Conservation (phyloP, 148 eudicot genomes). For the Agrostemma githago region DNA sequence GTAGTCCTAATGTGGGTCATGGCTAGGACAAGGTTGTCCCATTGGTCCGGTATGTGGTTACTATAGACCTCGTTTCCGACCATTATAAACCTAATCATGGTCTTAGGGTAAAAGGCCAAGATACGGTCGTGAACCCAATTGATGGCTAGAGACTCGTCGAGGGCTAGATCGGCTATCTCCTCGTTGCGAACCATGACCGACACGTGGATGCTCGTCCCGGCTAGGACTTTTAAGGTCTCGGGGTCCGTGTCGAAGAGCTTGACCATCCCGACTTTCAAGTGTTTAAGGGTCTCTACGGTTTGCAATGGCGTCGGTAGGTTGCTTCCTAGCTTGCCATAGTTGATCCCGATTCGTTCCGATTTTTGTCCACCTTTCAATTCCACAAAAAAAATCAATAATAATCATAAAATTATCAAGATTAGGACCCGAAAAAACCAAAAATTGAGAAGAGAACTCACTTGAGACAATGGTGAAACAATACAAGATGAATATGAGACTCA, state of each 20-base stretch:
- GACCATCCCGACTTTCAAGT: constrained; percentile 45
- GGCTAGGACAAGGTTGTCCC: constrained; percentile 62
- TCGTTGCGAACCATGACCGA: constrained; percentile 65
- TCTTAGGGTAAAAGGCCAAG: constrained; percentile 55
- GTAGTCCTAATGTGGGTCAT: constrained; percentile 42
- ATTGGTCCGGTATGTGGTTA: constrained; percentile 23
- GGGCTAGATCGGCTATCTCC: constrained; percentile 42
- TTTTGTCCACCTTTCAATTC: constrained; percentile 21
- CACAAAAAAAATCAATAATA: neutral
- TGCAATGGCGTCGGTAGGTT: constrained; percentile 55
- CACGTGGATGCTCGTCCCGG: constrained; percentile 47
- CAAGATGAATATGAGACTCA: constrained; percentile 8
- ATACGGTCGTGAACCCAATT: constrained; percentile 59
- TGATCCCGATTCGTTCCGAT: constrained; percentile 38
- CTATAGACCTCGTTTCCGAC: constrained; percentile 78
- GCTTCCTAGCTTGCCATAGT: constrained; percentile 63
- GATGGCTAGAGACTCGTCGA: constrained; percentile 41
- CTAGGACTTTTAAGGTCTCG: constrained; percentile 52
- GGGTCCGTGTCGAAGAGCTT: constrained; percentile 65
- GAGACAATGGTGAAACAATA: constrained; percentile 4
- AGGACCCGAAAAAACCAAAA: neutral
- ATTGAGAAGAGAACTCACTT: constrained; percentile 15
- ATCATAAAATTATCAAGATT: neutral
- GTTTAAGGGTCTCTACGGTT: constrained; percentile 42
- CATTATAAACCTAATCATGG: constrained; percentile 54